Evolutionary conservation across 352 stramenopile genomes (phyloP).

Genomic region (Phytophthora podocarpi): DNA sequence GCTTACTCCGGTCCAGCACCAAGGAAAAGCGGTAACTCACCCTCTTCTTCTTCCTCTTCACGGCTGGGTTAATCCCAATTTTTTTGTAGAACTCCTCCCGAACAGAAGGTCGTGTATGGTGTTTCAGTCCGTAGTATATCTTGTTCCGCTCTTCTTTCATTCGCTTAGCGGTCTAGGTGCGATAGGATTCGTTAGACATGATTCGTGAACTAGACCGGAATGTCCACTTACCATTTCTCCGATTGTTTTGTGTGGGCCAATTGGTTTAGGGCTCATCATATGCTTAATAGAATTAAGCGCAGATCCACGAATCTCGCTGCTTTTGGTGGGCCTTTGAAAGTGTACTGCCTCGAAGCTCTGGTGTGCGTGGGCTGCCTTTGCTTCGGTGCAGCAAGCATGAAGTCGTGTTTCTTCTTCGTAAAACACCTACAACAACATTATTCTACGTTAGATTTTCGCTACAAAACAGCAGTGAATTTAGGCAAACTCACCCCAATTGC

Average conservation of each 20-base stretch:
- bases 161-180: constrained; percentile 48
- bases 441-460: too few relatives aligned
- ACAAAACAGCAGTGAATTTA: too few relatives aligned
- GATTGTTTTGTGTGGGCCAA: constrained; percentile 10
- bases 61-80: constrained; percentile 54
- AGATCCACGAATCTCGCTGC: constrained; percentile 10
- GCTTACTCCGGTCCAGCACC: neutral
- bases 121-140: constrained; percentile 66
- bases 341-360: too few relatives aligned
- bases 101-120: constrained; percentile 42
- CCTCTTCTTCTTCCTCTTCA: constrained; percentile 77
- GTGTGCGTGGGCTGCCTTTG: too few relatives aligned
- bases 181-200: neutral
- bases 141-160: constrained; percentile 59
- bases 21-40: constrained; percentile 27
- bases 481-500: constrained; percentile 65
- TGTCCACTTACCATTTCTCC: constrained; percentile 24
- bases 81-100: constrained; percentile 66
- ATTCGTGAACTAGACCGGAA: neutral
- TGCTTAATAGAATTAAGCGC: constrained; percentile 17
- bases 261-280: constrained; percentile 18
- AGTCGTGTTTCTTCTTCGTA: constrained; percentile 63
- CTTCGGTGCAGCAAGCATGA: constrained; percentile 11
- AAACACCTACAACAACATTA: constrained; percentile 60
- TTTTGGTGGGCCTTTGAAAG: too few relatives aligned